Conservation (phyloP, 1,284 basidiomycete species). For the Heterobasidion occidentale region DNA sequence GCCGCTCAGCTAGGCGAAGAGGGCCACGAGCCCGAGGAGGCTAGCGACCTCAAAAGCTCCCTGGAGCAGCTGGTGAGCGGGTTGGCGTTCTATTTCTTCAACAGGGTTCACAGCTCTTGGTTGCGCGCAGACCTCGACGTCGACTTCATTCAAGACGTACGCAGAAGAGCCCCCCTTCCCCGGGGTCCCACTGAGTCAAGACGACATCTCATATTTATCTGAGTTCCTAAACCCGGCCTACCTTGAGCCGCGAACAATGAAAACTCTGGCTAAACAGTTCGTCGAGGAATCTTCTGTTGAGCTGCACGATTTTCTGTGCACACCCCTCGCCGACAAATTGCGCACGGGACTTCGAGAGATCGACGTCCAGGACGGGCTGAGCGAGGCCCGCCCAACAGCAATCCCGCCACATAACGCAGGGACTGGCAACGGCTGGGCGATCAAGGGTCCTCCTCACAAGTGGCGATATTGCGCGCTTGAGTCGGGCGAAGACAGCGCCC, state of each 20-base stretch:
- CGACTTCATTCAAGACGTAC: constrained; percentile 55
- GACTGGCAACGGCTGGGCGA: constrained; percentile 54
- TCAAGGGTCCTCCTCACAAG: constrained; percentile 89
- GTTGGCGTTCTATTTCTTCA: not conserved
- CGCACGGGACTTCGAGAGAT: constrained; percentile 55
- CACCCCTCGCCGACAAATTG: constrained; percentile 60
- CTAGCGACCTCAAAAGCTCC: constrained; percentile 51
- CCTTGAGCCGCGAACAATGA: constrained; percentile 76
- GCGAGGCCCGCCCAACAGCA: constrained; percentile 35
- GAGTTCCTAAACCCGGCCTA: constrained; percentile 90
- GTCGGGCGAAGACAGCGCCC: constrained; percentile 11
- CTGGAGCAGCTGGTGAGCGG: constrained; percentile 71
- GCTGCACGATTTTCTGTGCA: constrained; percentile 78
- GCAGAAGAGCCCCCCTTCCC: constrained; percentile 43
- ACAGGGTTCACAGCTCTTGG: not conserved
- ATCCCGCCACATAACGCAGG: constrained; percentile 63
- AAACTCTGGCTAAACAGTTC: constrained; percentile 78
- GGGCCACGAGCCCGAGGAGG: constrained; percentile 57
- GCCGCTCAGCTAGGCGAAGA: constrained; percentile 87
- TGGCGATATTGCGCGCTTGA: constrained; percentile 80
- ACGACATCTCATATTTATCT: constrained; percentile 63
- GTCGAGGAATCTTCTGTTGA: constrained; percentile 85
- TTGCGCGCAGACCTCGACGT: constrained; percentile 43
- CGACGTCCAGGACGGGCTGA: constrained; percentile 67
- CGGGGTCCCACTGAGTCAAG: constrained; percentile 45